Evolutionary conservation across 441 rosid genomes (phyloP).

Genomic region (Bocquillonia castaneifolia): DNA sequence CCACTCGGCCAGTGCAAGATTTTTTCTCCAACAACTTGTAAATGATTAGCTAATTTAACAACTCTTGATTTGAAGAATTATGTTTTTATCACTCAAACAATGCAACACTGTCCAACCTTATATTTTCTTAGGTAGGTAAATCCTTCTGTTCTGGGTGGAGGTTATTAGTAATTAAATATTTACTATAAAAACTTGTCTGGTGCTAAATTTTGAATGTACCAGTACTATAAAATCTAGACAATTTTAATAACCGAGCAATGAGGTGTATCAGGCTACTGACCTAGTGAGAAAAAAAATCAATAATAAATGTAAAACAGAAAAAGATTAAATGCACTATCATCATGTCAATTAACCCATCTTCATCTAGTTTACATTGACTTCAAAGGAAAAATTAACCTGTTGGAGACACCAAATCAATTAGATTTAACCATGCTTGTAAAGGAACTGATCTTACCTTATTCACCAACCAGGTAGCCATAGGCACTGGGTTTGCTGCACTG

Average conservation of each 20-base stretch:
- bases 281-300: background rate
- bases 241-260: background rate
- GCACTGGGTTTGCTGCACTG: slow-evolving; percentile 55
- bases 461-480: slow-evolving; percentile 62
- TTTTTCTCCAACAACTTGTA: background rate
- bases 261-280: background rate
- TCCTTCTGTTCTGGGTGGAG: background rate
- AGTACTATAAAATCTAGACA: background rate
- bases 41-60: background rate
- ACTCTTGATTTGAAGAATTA: background rate
- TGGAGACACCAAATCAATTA: slow-evolving; percentile 8
- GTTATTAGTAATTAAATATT: background rate
- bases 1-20: background rate
- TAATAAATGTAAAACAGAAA: background rate
- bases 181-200: too few species aligned
- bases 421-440: background rate
- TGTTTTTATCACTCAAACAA: background rate
- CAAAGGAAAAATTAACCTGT: background rate
- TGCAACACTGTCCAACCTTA: background rate
- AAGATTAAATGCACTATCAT: background rate
- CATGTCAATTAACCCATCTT: background rate
- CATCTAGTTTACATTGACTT: background rate
- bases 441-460: slow-evolving; percentile 44
- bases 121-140: background rate
- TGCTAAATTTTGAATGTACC: too few species aligned